These are phyloP conservation scores for Aspergillus fumigatiaffinis DNA, from an alignment of 2,329 filamentous ascomycete genomes.

Conservation along the genomic window DNA sequence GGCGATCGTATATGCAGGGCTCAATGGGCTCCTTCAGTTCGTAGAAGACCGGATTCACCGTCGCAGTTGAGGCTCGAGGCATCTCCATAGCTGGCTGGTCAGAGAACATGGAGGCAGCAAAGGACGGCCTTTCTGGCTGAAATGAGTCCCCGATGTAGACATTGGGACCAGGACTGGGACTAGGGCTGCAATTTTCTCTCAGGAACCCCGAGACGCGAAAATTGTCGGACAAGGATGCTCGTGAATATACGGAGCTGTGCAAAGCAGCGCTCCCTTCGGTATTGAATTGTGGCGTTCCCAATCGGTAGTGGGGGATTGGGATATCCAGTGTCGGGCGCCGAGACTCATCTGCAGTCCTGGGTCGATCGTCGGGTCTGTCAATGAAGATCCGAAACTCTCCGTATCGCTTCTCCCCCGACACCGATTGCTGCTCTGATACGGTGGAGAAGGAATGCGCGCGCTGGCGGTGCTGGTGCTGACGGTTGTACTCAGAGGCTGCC, in stretches of 20 bases:
- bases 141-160: constrained; percentile 23
- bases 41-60: constrained; percentile 40
- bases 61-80: constrained; percentile 28
- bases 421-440: constrained; percentile 57
- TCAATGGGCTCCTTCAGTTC: constrained; percentile 60
- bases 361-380: constrained; percentile 63
- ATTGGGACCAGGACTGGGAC: constrained; percentile 20
- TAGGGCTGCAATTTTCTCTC: constrained; percentile 24
- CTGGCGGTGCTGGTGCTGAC: constrained; percentile 42
- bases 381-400: constrained; percentile 78
- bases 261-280: constrained; percentile 70
- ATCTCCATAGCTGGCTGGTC: constrained; percentile 31
- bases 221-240: constrained; percentile 66
- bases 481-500: constrained; percentile 17
- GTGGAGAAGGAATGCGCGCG: constrained; percentile 76
- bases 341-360: constrained; percentile 60
- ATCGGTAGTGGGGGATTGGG: constrained; percentile 75
- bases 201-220: constrained; percentile 61
- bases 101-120: constrained; percentile 36
- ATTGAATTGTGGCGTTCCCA: constrained; percentile 80
- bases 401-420: constrained; percentile 41
- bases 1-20: constrained; percentile 67
- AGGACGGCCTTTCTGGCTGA: constrained; percentile 28
- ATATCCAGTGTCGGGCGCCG: constrained; percentile 63
- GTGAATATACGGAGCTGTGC: constrained; percentile 71